Evolutionary conservation across 106 monocot genomes (phyloP), one percentile per base, ranked within the genome.

Genomic region (Allium sativum): DNA sequence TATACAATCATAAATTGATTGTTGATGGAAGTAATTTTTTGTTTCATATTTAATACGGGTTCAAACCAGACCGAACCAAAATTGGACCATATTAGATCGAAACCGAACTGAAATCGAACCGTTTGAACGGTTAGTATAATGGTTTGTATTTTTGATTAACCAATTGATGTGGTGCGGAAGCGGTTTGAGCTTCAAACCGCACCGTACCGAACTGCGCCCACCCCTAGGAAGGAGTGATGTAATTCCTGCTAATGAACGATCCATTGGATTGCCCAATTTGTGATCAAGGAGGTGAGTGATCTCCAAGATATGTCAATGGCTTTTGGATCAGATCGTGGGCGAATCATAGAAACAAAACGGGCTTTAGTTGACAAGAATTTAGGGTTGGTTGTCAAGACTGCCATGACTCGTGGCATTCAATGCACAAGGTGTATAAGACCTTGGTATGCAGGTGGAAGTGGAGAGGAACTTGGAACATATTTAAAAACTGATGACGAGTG

Each of bases 171-270:
- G n/a, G n/a, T n/a, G n/a, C n/a, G n/a, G n/a, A n/a, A n/a, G n/a
- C n/a, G n/a, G n/a, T n/a, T n/a, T n/a, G n/a, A n/a, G n/a, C n/a
- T n/a, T n/a, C n/a, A n/a, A n/a, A n/a, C n/a, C n/a, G n/a, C n/a
- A n/a, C n/a, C n/a, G n/a, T n/a, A n/a, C n/a, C n/a, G n/a, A n/a
- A n/a, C n/a, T n/a, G n/a, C n/a, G n/a, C n/a, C n/a, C n/a, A n/a
- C n/a, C n/a, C n/a, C n/a, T n/a, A 92, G 67, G 98, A 98, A 62
- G 98, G 98, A 14, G 98, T 98, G 46, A 98, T 98, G 98, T 92
- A 98, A 75, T 98, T 98, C 76, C 53, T 98, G 66, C 69, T 98
- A 67, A 92, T 92, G 98, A 98, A 98, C 61, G 92, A 98, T 73
- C 98, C 98, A 5, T 70, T 98, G 59, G 98, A 98, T 56, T 98